These are phyloP conservation scores for Fusarium mexicanum DNA, from an alignment of 2,329 filamentous ascomycete genomes.

Conservation along the genomic window DNA sequence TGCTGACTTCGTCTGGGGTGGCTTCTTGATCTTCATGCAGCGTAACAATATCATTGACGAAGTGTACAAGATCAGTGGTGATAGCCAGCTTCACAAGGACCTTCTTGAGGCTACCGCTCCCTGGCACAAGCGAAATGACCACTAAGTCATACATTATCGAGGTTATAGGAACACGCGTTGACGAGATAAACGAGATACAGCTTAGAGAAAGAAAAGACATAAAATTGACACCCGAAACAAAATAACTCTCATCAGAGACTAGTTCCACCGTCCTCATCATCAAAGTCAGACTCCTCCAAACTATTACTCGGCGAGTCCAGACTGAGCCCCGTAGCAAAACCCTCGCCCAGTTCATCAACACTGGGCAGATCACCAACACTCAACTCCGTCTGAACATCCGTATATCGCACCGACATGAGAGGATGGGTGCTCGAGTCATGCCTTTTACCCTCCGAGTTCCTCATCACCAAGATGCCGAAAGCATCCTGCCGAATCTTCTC, in stretches of 20 bases:
- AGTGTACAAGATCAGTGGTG: slow-evolving; percentile 51
- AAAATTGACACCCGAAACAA: background rate
- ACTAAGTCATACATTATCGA: slow-evolving; percentile 37
- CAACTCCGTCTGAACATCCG: slow-evolving; percentile 18
- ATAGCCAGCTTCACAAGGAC: slow-evolving; percentile 50
- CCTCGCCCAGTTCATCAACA: slow-evolving; percentile 29
- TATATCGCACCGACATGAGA: slow-evolving; percentile 11
- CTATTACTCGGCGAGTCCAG: background rate
- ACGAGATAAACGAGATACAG: background rate
- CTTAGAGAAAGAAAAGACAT: background rate
- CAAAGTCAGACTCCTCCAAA: slow-evolving; percentile 5
- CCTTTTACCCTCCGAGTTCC: slow-evolving; percentile 37
- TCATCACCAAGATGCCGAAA: slow-evolving; percentile 42
- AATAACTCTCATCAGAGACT: background rate
- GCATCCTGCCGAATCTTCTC: slow-evolving; percentile 43
- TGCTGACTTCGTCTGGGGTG: slow-evolving; percentile 67
- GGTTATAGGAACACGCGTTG: background rate
- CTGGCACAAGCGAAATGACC: slow-evolving; percentile 53
- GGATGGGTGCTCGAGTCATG: slow-evolving; percentile 48
- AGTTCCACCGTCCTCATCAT: slow-evolving; percentile 31
- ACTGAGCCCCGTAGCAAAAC: slow-evolving; percentile 10
- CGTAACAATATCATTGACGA: slow-evolving; percentile 48
- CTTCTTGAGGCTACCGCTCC: slow-evolving; percentile 53
- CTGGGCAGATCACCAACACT: slow-evolving; percentile 4
- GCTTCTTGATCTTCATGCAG: slow-evolving; percentile 55